A percentile compares a stretch with the other conserved stretches of the same genome.
Evolutionary conservation across 2,329 filamentous ascomycete species (phyloP).

Genomic region (Elsinoe fawcettii): DNA sequence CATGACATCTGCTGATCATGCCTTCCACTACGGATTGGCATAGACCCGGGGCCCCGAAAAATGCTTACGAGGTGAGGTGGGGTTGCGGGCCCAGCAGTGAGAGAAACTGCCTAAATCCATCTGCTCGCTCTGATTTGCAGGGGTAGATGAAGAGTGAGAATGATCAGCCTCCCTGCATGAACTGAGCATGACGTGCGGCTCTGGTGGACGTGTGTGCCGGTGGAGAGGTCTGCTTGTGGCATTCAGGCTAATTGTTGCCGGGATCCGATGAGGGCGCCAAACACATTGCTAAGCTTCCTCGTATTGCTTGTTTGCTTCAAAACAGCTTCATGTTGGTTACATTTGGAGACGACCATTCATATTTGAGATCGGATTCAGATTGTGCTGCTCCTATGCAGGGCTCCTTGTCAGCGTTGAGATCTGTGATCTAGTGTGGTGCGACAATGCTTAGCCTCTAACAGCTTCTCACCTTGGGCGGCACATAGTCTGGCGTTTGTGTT

Average conservation of each 20-base stretch:
- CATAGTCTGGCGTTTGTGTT: too few species aligned
- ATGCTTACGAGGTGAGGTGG: background rate
- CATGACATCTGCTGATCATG: background rate
- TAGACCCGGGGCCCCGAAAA: background rate
- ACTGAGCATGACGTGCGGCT: slow-evolving; percentile 2
- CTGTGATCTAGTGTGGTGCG: too few species aligned
- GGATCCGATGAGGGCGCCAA: background rate
- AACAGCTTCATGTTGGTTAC: too few species aligned
- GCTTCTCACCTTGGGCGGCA: too few species aligned
- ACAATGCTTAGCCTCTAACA: too few species aligned
- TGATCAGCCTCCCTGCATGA: slow-evolving; percentile 3
- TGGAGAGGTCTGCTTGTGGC: background rate
- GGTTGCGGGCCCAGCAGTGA: background rate
- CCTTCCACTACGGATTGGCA: background rate
- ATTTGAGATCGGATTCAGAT: too few species aligned
- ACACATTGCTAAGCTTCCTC: background rate
- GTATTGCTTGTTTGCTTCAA: background rate
- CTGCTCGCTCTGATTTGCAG: background rate
- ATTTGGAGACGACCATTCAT: too few species aligned
- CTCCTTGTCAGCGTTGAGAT: too few species aligned
- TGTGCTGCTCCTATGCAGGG: too few species aligned
- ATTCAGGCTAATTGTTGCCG: slow-evolving; percentile 1
- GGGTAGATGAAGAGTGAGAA: background rate
- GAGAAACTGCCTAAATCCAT: background rate
- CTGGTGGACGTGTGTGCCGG: background rate